Evolutionary conservation across 352 stramenopile genomes (phyloP), one percentile per base, ranked within the genome.

Genomic region (Salisapilia sapeloensis): DNA sequence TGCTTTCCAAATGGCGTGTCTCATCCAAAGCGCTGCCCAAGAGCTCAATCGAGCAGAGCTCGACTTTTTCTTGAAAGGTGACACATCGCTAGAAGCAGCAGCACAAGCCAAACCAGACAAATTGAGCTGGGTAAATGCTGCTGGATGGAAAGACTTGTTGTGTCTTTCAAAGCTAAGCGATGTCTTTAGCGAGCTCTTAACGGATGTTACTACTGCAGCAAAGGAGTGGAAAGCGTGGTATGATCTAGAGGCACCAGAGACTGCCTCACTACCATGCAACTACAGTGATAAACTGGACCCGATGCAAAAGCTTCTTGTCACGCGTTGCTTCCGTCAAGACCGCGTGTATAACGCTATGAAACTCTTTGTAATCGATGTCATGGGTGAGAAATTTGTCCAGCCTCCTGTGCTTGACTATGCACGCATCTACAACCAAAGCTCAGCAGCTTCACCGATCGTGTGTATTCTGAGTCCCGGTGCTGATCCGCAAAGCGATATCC

Each of bases 271-370:
- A 7, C 90, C 90, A n/a, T 76, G 63, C 30, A 61, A 65, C 6
- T 94, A 83, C 31, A 62, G 60, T 1, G 48, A 66, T 3, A 79
- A 61, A 20, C 62, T 96, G 18, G 81, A 61, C 6, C 64, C 63
- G 18, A 57, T 97, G 16, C 81, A 97, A 48, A 80, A 79, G 29
- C 56, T 97, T n/a, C 61, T 92, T 4, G 53, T 97, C 11, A 93
- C 92, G 35, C 60, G 91, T 12, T 96, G 87, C 37, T 96, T 97
- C 50, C 77, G 91, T 5, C 86, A 92, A 24, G 91, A 97, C 42
- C 74, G 91, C 3, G 86, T 96, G 11, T 97, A 97, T 47, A 97
- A 97, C 42, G 85, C 83, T 8, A 94, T 95, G 46, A 95, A 96
- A 44, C 49, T 94, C 19, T 96, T 97, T 42, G 92, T 97, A 14